These are phyloP conservation scores for Ogataea allantospora DNA, from an alignment of 805 yeast species.

Conservation along the genomic window DNA sequence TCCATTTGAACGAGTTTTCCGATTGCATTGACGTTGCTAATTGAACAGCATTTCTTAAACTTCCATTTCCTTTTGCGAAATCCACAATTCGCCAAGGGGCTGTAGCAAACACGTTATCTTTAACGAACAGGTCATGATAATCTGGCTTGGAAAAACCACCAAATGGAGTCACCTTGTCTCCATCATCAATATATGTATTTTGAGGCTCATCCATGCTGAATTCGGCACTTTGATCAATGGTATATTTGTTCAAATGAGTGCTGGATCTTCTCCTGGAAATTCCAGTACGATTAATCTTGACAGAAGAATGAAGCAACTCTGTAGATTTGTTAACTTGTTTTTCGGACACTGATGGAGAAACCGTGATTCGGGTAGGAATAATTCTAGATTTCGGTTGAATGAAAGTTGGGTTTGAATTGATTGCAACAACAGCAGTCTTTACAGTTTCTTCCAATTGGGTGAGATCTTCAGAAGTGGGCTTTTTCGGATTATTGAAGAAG, in stretches of 20 bases:
- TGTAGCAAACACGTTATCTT: constrained; percentile 47
- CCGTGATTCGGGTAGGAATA: constrained; percentile 5
- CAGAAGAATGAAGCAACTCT: constrained; percentile 22
- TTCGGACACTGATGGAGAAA: constrained; percentile 23
- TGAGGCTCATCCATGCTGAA: constrained; percentile 1
- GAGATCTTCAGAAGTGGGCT: constrained; percentile 13
- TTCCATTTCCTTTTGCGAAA: constrained; percentile 80
- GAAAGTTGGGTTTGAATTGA: constrained; percentile 22
- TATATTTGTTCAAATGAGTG: constrained; percentile 3
- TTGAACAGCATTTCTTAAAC: constrained; percentile 78
- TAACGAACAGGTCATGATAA: constrained; percentile 44
- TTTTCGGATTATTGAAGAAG: constrained; percentile 40
- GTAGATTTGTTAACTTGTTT: constrained; percentile 7
- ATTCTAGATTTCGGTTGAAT: constrained; percentile 27
- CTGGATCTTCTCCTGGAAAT: constrained; percentile 16
- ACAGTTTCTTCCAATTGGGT: constrained; percentile 12
- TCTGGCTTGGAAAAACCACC: constrained; percentile 75
- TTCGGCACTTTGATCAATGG: constrained; percentile 1
- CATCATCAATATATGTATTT: constrained; percentile 5
- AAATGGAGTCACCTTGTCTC: constrained; percentile 51
- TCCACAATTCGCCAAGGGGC: constrained; percentile 75
- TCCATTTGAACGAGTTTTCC: constrained; percentile 56
- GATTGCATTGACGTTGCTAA: constrained; percentile 46
- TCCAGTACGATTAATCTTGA: constrained; percentile 19
- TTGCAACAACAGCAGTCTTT: constrained; percentile 5